These are phyloP conservation scores for Annulohypoxylon nitens DNA, from an alignment of 495 filamentous ascomycete species.

Conservation along the genomic window DNA sequence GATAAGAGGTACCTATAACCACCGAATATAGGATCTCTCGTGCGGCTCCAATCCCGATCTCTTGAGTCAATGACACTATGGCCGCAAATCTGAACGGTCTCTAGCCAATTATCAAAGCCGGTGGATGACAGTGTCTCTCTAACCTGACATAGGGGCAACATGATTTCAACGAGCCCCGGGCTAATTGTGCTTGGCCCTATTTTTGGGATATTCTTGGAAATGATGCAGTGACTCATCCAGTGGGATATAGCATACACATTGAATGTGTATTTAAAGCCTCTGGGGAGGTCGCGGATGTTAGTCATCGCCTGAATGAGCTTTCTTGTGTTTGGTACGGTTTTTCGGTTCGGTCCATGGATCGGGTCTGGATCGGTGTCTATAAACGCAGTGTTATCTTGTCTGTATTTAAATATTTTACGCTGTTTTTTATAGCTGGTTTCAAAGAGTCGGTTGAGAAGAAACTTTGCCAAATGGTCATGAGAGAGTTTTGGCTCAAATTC, in stretches of 20 bases:
- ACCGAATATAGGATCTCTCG: background rate
- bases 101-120: background rate
- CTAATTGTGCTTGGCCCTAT: background rate
- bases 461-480: background rate
- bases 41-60: background rate
- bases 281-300: no score
- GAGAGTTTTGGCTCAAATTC: background rate
- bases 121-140: background rate
- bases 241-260: background rate
- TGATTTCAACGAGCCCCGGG: background rate
- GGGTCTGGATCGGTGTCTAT: background rate
- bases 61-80: background rate
- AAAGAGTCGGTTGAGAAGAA: background rate
- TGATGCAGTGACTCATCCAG: slow-evolving; percentile 2
- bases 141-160: background rate
- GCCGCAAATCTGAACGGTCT: background rate
- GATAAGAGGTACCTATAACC: background rate
- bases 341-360: no score
- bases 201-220: background rate
- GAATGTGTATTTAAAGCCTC: background rate
- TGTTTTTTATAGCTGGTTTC: background rate
- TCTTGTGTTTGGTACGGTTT: no score
- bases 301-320: no score
- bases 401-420: background rate
- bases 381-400: background rate